These are phyloP conservation scores for Penicillium frequentans DNA, from an alignment of 2,329 filamentous ascomycete genomes.

Conservation along the genomic window DNA sequence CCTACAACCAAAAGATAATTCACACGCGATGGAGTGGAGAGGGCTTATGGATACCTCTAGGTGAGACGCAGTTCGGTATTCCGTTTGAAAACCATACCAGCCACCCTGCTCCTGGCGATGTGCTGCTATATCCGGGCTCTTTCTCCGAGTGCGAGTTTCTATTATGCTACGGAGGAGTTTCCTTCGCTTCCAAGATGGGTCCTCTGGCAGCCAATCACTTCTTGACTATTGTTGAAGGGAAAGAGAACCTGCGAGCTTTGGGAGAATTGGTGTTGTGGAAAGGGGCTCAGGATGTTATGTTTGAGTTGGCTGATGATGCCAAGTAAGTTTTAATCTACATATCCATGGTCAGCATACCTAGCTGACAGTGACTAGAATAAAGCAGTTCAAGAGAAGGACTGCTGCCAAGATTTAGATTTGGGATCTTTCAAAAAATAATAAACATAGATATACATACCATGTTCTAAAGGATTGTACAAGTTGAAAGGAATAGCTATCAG, in stretches of 20 bases:
- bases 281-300: constrained; percentile 23
- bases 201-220: constrained; percentile 26
- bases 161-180: constrained; percentile 22
- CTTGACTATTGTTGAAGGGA: constrained; percentile 23
- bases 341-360: too few relatives aligned
- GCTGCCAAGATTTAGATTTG: neutral
- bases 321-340: constrained; percentile 4
- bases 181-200: constrained; percentile 27
- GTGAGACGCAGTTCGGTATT: constrained; percentile 21
- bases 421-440: too few relatives aligned
- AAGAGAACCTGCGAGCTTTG: constrained; percentile 18
- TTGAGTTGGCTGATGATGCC: constrained; percentile 22
- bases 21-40: constrained; percentile 29
- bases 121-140: constrained; percentile 24
- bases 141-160: constrained; percentile 25
- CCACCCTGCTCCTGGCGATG: constrained; percentile 22
- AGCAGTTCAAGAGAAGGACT: neutral
- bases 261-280: constrained; percentile 25
- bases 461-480: too few relatives aligned
- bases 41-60: constrained; percentile 26
- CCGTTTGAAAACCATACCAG: constrained; percentile 25
- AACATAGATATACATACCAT: too few relatives aligned
- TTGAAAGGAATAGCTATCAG: too few relatives aligned
- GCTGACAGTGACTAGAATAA: neutral
- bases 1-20: constrained; percentile 25